Evolutionary conservation across 78 protist genomes (phyloP).

Genomic region (Isochrysis galbana): DNA sequence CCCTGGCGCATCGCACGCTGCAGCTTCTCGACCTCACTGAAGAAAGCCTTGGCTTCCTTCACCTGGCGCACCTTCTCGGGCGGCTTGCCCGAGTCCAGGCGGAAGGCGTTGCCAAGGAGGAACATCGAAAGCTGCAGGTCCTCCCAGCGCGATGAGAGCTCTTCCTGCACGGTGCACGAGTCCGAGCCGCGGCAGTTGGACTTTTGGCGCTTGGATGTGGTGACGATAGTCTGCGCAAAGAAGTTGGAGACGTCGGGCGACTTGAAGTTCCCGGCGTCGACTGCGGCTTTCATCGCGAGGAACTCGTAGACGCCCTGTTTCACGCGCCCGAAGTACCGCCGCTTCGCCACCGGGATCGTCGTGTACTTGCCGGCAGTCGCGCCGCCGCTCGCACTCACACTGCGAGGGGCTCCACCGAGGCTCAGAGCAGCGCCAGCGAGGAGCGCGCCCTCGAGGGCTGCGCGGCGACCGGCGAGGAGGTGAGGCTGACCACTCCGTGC

Average conservation of each 20-base stretch:
- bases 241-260: neutral
- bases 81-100: slow-evolving; percentile 6
- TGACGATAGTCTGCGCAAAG: neutral
- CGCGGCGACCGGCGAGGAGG: neutral
- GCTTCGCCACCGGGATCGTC: slow-evolving; percentile 24
- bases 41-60: neutral
- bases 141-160: slow-evolving; percentile 4
- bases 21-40: neutral
- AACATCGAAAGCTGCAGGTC: neutral
- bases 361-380: slow-evolving; percentile 32
- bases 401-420: neutral
- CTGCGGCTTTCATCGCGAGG: neutral
- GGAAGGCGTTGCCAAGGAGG: slow-evolving; percentile 31
- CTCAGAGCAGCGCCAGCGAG: neutral
- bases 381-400: neutral
- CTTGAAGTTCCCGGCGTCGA: neutral
- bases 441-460: neutral
- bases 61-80: neutral
- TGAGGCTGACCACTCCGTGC: too few relatives aligned
- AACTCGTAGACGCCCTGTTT: slow-evolving; percentile 5
- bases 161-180: neutral
- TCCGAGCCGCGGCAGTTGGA: neutral
- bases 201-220: neutral
- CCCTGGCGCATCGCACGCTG: neutral
- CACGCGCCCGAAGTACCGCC: slow-evolving; percentile 22